These are phyloP conservation scores for Monosporascus sp. DNA, from an alignment of 2,329 filamentous ascomycete genomes.

Conservation along the genomic window DNA sequence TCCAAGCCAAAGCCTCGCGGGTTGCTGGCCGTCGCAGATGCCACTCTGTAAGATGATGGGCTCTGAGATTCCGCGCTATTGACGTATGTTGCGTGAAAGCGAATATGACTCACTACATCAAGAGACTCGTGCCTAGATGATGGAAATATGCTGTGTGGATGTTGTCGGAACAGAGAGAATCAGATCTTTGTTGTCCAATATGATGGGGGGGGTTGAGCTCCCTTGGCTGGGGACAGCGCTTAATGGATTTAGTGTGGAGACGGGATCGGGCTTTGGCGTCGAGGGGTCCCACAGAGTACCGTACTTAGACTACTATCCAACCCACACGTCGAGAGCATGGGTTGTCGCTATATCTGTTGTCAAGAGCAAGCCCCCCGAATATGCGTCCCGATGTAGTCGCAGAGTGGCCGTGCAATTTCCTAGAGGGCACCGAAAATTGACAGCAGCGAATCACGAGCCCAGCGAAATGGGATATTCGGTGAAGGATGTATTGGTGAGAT, in stretches of 20 bases:
- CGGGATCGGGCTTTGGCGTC: conserved; percentile 13
- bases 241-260: conserved; percentile 22
- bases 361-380: no score
- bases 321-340: no score
- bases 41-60: not conserved
- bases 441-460: not conserved
- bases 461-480: not conserved
- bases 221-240: conserved; percentile 21
- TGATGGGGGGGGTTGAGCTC: conserved; percentile 12
- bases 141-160: not conserved
- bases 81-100: not conserved
- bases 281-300: not conserved
- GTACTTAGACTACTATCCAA: no score
- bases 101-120: not conserved
- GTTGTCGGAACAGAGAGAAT: conserved; percentile 7
- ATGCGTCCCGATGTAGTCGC: not conserved
- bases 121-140: not conserved
- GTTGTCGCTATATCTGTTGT: no score
- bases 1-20: conserved; percentile 12
- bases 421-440: not conserved
- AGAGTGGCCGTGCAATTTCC: not conserved
- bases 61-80: not conserved
- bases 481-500: not conserved
- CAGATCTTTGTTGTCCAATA: conserved; percentile 9
- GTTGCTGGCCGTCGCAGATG: not conserved